phyloP scores from a whole-genome alignment of 352 stramenopile genomes.

The Phytophthora kernoviae region DNA sequence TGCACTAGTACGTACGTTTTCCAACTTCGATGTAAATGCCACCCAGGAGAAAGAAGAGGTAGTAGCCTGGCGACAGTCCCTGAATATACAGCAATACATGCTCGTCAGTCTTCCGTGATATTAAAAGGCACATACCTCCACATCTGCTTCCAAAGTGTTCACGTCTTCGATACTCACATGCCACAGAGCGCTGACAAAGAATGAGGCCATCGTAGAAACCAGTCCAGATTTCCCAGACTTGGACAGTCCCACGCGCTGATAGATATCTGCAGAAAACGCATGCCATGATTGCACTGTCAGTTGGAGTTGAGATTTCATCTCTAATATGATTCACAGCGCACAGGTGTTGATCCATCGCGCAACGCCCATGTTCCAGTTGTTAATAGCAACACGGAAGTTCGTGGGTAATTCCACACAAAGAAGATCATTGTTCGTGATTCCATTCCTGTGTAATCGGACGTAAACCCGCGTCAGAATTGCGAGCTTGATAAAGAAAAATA shows the following conservation, averaged over 20 bases:
- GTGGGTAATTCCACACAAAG: constrained; percentile 84
- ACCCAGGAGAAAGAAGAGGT: constrained; percentile 87
- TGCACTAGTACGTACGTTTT: constrained; percentile 53
- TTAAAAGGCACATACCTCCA: not conserved
- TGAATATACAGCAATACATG: constrained; percentile 22
- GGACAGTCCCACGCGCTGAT: constrained; percentile 81
- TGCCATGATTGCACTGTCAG: constrained; percentile 1
- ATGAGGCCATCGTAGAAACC: constrained; percentile 76
- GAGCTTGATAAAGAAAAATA: not conserved
- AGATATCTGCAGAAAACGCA: constrained; percentile 64
- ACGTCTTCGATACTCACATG: constrained; percentile 55
- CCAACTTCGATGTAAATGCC: constrained; percentile 88
- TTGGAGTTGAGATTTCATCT: not conserved
- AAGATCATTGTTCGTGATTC: constrained; percentile 88
- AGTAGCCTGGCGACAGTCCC: constrained; percentile 87
- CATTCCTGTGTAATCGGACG: constrained; percentile 50
- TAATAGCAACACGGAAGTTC: constrained; percentile 87
- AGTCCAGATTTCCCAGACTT: constrained; percentile 79
- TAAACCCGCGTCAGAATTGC: not conserved
- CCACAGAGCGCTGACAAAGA: constrained; percentile 87
- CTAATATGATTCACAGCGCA: constrained; percentile 24
- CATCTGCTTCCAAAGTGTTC: not conserved
- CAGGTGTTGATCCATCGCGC: constrained; percentile 88
- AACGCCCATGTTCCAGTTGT: constrained; percentile 91
- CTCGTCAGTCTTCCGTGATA: constrained; percentile 8